Conservation (phyloP, 495 filamentous ascomycete species). For the Penicillium alfredii region DNA sequence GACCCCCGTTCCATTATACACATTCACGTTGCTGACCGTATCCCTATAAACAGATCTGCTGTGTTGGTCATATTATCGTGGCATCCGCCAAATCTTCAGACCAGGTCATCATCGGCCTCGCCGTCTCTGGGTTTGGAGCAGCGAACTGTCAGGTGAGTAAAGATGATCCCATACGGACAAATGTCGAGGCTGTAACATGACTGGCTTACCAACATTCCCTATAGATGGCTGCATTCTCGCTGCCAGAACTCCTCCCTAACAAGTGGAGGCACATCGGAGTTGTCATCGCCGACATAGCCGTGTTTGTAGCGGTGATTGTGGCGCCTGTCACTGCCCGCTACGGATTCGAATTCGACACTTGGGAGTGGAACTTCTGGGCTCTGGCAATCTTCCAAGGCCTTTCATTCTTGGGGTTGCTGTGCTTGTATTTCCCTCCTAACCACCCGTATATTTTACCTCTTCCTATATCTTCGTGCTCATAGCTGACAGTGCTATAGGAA, state of each 20-base stretch:
- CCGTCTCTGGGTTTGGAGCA: slow-evolving; percentile 18
- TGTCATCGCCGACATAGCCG: slow-evolving; percentile 20
- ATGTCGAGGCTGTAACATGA: too few species aligned
- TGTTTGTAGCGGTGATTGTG: slow-evolving; percentile 23
- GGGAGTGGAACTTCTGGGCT: slow-evolving; percentile 23
- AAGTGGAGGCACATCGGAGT: slow-evolving; percentile 26
- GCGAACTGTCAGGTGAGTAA: slow-evolving; percentile 18
- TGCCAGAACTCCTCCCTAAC: slow-evolving; percentile 23
- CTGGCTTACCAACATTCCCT: too few species aligned
- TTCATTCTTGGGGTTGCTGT: slow-evolving; percentile 16
- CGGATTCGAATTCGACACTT: slow-evolving; percentile 16
- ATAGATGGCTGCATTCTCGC: slow-evolving; percentile 23
- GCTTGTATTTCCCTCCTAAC: slow-evolving; percentile 20
- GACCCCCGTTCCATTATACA: too few species aligned
- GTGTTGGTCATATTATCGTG: slow-evolving; percentile 20
- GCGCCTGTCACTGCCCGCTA: slow-evolving; percentile 23
- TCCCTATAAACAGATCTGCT: slow-evolving; percentile 10
- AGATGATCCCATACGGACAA: too few species aligned
- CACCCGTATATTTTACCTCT: slow-evolving; percentile 13
- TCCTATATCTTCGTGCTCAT: neutral
- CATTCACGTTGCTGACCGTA: too few species aligned
- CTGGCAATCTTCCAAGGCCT: slow-evolving; percentile 22
- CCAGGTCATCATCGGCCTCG: slow-evolving; percentile 20
- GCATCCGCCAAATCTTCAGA: slow-evolving; percentile 18
- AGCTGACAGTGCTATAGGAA: slow-evolving; percentile 6